Conservation (phyloP, 1,284 basidiomycete genomes). For the Ustilago curta region DNA sequence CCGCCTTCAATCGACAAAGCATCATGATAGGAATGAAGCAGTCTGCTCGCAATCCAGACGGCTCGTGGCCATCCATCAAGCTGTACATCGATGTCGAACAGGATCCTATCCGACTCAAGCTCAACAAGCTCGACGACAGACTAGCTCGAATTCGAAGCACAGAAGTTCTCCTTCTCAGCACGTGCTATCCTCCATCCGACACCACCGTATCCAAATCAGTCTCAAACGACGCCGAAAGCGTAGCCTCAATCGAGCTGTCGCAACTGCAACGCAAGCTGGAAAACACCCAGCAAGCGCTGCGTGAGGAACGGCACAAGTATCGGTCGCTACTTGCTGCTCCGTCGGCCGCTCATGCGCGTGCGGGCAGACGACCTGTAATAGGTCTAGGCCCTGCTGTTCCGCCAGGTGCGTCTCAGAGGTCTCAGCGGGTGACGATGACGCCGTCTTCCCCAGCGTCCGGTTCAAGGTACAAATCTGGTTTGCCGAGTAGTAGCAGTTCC, state of each 20-base stretch:
- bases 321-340: slow-evolving; percentile 46
- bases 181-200: neutral
- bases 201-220: neutral
- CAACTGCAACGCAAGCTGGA: slow-evolving; percentile 23
- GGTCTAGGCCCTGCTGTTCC: slow-evolving; percentile 15
- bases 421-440: neutral
- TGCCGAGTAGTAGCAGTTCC: slow-evolving; percentile 25
- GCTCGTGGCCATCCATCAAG: slow-evolving; percentile 13
- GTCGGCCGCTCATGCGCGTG: slow-evolving; percentile 3
- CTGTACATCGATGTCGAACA: slow-evolving; percentile 22
- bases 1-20: slow-evolving; percentile 13
- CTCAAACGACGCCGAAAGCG: neutral
- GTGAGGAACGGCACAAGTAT: slow-evolving; percentile 50
- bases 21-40: slow-evolving; percentile 20
- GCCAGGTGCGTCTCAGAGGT: slow-evolving; percentile 5
- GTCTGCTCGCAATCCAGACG: neutral
- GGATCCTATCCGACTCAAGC: slow-evolving; percentile 13
- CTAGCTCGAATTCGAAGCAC: slow-evolving; percentile 15
- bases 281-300: slow-evolving; percentile 31
- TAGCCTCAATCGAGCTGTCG: slow-evolving; percentile 1
- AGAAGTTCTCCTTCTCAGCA: slow-evolving; percentile 1
- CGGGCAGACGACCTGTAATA: slow-evolving; percentile 19
- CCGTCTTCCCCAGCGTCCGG: slow-evolving; percentile 9
- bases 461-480: neutral
- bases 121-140: slow-evolving; percentile 3